Evolutionary conservation across 2,329 filamentous ascomycete species (phyloP).

Genomic region (Colletotrichum lindemuthianum): DNA sequence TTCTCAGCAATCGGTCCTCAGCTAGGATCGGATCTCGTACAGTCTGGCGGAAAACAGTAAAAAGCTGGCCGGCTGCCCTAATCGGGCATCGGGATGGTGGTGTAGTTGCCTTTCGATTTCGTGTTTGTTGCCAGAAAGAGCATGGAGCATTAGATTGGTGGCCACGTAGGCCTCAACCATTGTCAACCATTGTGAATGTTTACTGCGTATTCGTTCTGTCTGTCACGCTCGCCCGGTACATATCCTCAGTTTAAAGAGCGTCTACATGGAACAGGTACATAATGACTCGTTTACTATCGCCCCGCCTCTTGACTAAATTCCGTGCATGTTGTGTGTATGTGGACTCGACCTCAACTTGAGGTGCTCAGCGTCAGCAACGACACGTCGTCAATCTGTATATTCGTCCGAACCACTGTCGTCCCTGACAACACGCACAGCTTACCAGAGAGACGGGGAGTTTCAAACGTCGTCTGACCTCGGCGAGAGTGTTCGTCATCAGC

Average conservation of each 20-base stretch:
- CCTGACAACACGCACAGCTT: neutral
- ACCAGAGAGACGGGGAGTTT: too few relatives aligned
- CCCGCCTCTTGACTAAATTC: too few relatives aligned
- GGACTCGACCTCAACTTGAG: too few relatives aligned
- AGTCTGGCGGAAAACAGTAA: constrained; percentile 18
- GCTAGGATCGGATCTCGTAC: neutral
- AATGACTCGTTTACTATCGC: too few relatives aligned
- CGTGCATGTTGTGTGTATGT: too few relatives aligned
- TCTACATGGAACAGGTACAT: too few relatives aligned
- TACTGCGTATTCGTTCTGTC: too few relatives aligned
- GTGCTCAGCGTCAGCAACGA: too few relatives aligned
- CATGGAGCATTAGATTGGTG: constrained; percentile 35
- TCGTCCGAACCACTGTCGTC: constrained; percentile 17
- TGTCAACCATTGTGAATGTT: too few relatives aligned
- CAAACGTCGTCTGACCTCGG: neutral
- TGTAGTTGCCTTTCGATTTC: constrained; percentile 15
- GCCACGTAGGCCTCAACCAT: constrained; percentile 1
- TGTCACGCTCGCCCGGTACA: too few relatives aligned
- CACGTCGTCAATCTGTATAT: neutral
- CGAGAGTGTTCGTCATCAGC: too few relatives aligned
- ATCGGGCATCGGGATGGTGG: constrained; percentile 14
- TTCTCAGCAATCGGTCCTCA: neutral
- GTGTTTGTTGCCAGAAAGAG: constrained; percentile 14
- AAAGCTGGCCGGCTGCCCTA: neutral
- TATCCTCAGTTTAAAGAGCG: too few relatives aligned